Conservation (phyloP, 768 basidiomycete species). For the Erythrobasidium yunnanense region DNA sequence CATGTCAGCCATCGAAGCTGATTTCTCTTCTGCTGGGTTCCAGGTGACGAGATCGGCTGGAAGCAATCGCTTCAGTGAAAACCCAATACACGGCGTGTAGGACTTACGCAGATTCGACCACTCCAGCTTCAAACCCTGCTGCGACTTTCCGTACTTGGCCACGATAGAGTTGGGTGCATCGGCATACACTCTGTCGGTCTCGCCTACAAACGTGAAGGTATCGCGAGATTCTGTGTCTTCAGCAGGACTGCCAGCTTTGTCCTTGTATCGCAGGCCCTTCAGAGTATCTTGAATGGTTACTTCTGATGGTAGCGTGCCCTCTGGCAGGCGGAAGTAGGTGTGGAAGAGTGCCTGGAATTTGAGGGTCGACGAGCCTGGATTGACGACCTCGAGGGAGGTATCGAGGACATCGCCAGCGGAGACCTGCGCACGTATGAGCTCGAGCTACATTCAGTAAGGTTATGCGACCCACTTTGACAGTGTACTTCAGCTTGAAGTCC, state of each 20-base stretch:
- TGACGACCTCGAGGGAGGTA: constrained; percentile 56
- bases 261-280: constrained; percentile 56
- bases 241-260: constrained; percentile 50
- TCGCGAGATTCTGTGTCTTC: constrained; percentile 53
- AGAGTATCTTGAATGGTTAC: constrained; percentile 57
- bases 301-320: constrained; percentile 48
- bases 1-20: constrained; percentile 68
- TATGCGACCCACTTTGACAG: constrained; percentile 59
- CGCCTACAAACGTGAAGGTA: constrained; percentile 53
- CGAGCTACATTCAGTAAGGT: neutral
- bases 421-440: neutral
- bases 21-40: constrained; percentile 61
- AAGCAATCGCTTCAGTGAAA: constrained; percentile 43
- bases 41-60: constrained; percentile 74
- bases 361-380: constrained; percentile 51
- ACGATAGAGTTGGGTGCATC: constrained; percentile 31
- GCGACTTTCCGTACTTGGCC: constrained; percentile 1
- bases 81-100: constrained; percentile 20
- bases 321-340: constrained; percentile 59
- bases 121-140: constrained; percentile 28
- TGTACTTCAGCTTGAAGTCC: constrained; percentile 63
- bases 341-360: constrained; percentile 91
- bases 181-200: constrained; percentile 36
- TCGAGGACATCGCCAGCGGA: constrained; percentile 24
- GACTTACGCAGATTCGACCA: constrained; percentile 28